These are phyloP conservation scores for Bacterosira constricta DNA, from an alignment of 108 stramenopile species.

Conservation along the genomic window DNA sequence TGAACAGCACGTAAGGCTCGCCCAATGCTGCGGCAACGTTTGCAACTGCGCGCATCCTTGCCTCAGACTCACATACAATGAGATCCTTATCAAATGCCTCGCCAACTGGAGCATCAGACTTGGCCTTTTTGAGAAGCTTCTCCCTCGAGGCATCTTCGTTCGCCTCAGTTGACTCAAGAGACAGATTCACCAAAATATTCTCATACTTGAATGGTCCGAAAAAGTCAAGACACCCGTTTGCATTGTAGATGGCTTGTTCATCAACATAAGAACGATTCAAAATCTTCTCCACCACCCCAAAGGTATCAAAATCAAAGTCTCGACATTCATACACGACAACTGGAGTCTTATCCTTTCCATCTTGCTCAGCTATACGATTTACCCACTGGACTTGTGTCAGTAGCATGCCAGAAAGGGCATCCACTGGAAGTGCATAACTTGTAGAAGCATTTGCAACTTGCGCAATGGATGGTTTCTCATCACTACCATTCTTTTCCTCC, in stretches of 20 bases:
- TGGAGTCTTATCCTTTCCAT: neutral
- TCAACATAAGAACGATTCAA: conserved; percentile 15
- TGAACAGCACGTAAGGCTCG: conserved; percentile 7
- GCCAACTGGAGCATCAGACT: neutral
- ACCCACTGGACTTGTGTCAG: conserved; percentile 11
- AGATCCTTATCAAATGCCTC: conserved; percentile 7
- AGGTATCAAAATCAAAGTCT: conserved; percentile 12
- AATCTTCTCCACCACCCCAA: conserved; percentile 16
- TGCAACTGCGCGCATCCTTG: conserved; percentile 8
- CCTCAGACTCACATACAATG: conserved; percentile 11
- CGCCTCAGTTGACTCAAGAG: conserved; percentile 1
- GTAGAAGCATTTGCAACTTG: conserved; percentile 10
- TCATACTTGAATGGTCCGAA: conserved; percentile 17
- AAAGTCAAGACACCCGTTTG: conserved; percentile 20
- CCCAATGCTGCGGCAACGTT: conserved; percentile 3
- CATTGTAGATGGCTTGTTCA: conserved; percentile 3
- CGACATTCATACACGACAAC: conserved; percentile 9
- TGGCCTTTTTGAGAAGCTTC: neutral
- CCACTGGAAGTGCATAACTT: conserved; percentile 24
- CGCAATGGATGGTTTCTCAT: neutral
- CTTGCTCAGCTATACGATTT: neutral
- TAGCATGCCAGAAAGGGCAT: conserved; percentile 19
- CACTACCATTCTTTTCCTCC: neutral
- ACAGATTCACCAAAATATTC: conserved; percentile 13
- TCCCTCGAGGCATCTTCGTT: neutral